Conservation (phyloP, 495 filamentous ascomycete species). For the Daldinia vernicosa region DNA sequence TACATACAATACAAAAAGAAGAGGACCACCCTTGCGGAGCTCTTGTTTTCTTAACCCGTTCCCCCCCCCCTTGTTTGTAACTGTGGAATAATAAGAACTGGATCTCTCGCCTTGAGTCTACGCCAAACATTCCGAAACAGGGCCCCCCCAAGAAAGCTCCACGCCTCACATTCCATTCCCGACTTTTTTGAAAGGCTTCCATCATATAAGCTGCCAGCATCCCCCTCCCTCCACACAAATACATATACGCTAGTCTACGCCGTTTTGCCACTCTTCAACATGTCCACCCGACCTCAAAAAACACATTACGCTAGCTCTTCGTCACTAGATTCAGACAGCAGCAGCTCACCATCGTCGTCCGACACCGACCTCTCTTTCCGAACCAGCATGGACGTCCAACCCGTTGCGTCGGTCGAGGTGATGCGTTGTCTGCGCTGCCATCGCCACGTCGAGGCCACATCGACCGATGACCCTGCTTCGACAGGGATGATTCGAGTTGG, state of each 20-base stretch:
- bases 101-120: conserved; percentile 35
- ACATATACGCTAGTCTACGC: conserved; percentile 17
- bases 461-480: conserved; percentile 61
- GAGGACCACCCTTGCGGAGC: conserved; percentile 30
- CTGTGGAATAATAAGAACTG: conserved; percentile 21
- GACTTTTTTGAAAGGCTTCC: conserved; percentile 26
- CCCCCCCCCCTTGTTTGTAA: background rate
- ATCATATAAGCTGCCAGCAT: conserved; percentile 29
- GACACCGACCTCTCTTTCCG: conserved; percentile 54
- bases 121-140: conserved; percentile 42
- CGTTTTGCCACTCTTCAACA: conserved; percentile 31
- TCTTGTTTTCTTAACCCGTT: conserved; percentile 1
- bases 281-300: conserved; percentile 51
- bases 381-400: conserved; percentile 57
- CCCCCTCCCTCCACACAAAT: conserved; percentile 19
- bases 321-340: conserved; percentile 48
- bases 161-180: conserved; percentile 31
- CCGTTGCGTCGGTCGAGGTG: conserved; percentile 58
- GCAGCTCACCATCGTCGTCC: conserved; percentile 52
- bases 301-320: conserved; percentile 53
- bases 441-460: conserved; percentile 62
- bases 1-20: conserved; percentile 23
- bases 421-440: conserved; percentile 66
- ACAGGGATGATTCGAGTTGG: conserved; percentile 73
- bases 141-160: conserved; percentile 21